phyloP scores from a whole-genome alignment of 352 stramenopile genomes.

The Pilasporangium apinafurcum region DNA sequence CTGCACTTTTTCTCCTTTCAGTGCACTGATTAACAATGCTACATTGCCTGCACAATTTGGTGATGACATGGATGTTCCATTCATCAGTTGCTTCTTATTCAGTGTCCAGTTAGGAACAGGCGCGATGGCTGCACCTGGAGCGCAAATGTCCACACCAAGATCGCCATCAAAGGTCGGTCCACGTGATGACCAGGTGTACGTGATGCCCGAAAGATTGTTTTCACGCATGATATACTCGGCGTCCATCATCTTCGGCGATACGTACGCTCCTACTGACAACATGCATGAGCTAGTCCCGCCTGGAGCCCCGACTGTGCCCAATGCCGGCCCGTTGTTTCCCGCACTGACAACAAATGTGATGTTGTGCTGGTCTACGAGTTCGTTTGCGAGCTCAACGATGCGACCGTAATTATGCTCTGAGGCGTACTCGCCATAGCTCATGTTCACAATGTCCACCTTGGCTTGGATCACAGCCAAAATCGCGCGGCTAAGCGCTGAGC shows the following conservation, averaged over 20 bases:
- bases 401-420: slow-evolving; percentile 84
- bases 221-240: slow-evolving; percentile 86
- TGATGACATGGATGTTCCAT: slow-evolving; percentile 96
- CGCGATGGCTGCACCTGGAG: slow-evolving; percentile 92
- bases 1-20: slow-evolving; percentile 73
- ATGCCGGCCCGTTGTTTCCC: slow-evolving; percentile 94
- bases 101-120: slow-evolving; percentile 93
- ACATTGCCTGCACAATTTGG: slow-evolving; percentile 93
- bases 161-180: slow-evolving; percentile 91
- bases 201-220: slow-evolving; percentile 48
- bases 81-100: slow-evolving; percentile 95
- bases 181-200: slow-evolving; percentile 91
- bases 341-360: slow-evolving; percentile 92
- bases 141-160: slow-evolving; percentile 89
- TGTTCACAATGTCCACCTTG: slow-evolving; percentile 94
- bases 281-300: slow-evolving; percentile 86
- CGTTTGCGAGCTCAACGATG: slow-evolving; percentile 84
- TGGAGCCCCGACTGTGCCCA: slow-evolving; percentile 91
- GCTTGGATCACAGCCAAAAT: slow-evolving; percentile 86
- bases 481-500: slow-evolving; percentile 79
- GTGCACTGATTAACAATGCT: slow-evolving; percentile 88
- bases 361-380: slow-evolving; percentile 90
- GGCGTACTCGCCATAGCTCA: slow-evolving; percentile 95
- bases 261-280: slow-evolving; percentile 92
- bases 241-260: slow-evolving; percentile 94